These are phyloP conservation scores for Ganoderma leucocontextum DNA, from an alignment of 1,284 basidiomycete species.

Conservation along the genomic window DNA sequence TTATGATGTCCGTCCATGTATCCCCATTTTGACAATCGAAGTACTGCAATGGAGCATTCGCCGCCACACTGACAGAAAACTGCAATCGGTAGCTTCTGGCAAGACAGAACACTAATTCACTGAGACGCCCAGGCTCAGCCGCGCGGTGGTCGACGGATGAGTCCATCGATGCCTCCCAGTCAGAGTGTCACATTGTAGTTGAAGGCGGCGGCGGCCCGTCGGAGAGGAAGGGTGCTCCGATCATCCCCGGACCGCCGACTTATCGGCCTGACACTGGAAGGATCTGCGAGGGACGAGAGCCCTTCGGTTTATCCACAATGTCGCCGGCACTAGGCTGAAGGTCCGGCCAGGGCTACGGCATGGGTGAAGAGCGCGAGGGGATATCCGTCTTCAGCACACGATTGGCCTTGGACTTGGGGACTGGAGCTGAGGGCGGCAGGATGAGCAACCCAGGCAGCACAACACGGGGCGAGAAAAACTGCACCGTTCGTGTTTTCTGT, in stretches of 20 bases:
- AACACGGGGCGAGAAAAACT: conserved; percentile 32
- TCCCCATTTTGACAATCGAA: conserved; percentile 1
- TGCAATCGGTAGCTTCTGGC: background rate
- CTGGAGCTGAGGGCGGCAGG: conserved; percentile 63
- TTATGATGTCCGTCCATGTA: too few species aligned
- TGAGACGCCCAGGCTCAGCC: background rate
- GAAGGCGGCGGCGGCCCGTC: background rate
- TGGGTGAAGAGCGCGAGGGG: conserved; percentile 34
- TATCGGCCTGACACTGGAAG: background rate
- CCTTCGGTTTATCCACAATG: background rate
- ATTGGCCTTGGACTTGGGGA: conserved; percentile 78
- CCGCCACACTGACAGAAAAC: background rate
- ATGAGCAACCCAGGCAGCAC: background rate
- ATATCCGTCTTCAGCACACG: conserved; percentile 82
- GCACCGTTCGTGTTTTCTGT: conserved; percentile 94
- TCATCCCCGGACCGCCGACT: background rate
- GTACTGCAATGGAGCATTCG: background rate
- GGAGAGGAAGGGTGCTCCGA: background rate
- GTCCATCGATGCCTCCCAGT: background rate
- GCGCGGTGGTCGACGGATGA: background rate
- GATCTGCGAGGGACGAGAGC: background rate
- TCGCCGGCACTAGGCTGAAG: background rate
- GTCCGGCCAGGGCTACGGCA: conserved; percentile 1
- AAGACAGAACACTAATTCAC: background rate
- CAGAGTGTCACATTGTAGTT: background rate